Percentiles rank a stretch among this genome's conserved stretches.
Conservation (phyloP, 768 basidiomycete species). For the Tulasnella sp. region DNA sequence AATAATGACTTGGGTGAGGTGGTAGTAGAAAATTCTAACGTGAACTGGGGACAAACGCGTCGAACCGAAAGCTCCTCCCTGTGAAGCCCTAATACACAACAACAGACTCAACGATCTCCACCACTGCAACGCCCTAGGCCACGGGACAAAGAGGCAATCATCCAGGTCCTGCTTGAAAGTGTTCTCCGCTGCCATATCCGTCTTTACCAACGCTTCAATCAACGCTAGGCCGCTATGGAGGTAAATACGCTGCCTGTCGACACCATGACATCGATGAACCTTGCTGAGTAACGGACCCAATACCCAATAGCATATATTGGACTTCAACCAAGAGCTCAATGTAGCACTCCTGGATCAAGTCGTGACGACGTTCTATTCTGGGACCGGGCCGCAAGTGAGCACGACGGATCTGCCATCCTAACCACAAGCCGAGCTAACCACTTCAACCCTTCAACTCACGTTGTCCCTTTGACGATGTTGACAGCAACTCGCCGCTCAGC, state of each 20-base stretch:
- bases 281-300: not conserved
- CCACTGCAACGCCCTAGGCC: not conserved
- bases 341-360: constrained; percentile 87
- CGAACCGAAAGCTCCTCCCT: not conserved
- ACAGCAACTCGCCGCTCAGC: constrained; percentile 93
- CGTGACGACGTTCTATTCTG: constrained; percentile 83
- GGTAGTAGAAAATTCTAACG: constrained; percentile 13
- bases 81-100: constrained; percentile 2
- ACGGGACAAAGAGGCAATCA: not conserved
- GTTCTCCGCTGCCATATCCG: not conserved
- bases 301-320: constrained; percentile 22
- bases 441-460: not conserved
- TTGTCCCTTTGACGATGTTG: not conserved
- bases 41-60: constrained; percentile 11
- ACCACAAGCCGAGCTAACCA: not conserved
- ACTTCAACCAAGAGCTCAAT: constrained; percentile 91
- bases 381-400: constrained; percentile 68
- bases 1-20: not conserved
- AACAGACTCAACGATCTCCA: not conserved
- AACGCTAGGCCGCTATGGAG: not conserved
- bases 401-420: not conserved
- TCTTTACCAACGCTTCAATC: not conserved
- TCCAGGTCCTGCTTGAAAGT: not conserved
- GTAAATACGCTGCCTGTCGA: not conserved
- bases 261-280: not conserved